phyloP scores from a whole-genome alignment of 768 basidiomycete species.

The Pisolithus marmoratus region DNA sequence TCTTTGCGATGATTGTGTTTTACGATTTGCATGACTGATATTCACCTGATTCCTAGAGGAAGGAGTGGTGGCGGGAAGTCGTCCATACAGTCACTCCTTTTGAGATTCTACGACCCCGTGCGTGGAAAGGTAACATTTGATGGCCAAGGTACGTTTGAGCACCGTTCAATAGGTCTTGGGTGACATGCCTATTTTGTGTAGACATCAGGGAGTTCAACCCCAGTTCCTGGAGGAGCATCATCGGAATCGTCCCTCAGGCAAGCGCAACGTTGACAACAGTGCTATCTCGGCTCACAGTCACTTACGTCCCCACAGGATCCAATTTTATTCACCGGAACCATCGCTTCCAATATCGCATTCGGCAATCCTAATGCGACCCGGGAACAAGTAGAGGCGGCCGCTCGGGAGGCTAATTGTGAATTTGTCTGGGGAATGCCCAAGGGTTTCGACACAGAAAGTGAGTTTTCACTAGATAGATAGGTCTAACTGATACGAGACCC shows the following conservation, averaged over 20 bases:
- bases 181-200: slow-evolving; percentile 20
- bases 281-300: background rate
- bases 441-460: slow-evolving; percentile 90
- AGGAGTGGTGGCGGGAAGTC: slow-evolving; percentile 94
- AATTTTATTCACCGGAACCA: slow-evolving; percentile 85
- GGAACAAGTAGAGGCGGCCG: slow-evolving; percentile 82
- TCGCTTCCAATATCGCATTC: slow-evolving; percentile 92
- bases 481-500: slow-evolving; percentile 19
- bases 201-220: slow-evolving; percentile 85
- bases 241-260: slow-evolving; percentile 90
- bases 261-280: slow-evolving; percentile 1
- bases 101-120: slow-evolving; percentile 88
- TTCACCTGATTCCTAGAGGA: slow-evolving; percentile 47
- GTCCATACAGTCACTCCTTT: slow-evolving; percentile 79
- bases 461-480: slow-evolving; percentile 22
- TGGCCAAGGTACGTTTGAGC: slow-evolving; percentile 57
- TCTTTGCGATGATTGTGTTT: background rate
- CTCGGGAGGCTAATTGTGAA: slow-evolving; percentile 89
- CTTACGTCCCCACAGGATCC: slow-evolving; percentile 54
- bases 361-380: slow-evolving; percentile 71
- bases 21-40: slow-evolving; percentile 1
- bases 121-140: slow-evolving; percentile 79
- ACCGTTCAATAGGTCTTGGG: background rate
- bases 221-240: slow-evolving; percentile 80
- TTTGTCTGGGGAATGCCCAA: slow-evolving; percentile 93